These are phyloP conservation scores for Fusarium sp. DNA, from an alignment of 2,329 filamentous ascomycete genomes.

Conservation along the genomic window DNA sequence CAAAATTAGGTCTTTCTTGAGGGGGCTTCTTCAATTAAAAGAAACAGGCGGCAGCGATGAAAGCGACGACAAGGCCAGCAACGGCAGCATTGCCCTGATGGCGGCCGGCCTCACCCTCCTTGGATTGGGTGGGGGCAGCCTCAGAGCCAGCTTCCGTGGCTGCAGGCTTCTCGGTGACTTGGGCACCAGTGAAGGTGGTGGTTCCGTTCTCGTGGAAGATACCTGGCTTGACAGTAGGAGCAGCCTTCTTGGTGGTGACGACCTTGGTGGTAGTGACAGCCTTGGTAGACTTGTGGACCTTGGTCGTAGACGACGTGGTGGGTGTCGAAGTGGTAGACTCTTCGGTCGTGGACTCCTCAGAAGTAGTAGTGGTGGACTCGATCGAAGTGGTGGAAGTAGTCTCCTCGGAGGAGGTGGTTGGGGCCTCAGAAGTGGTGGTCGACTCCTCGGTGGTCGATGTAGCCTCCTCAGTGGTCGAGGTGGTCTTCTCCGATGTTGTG, in stretches of 20 bases:
- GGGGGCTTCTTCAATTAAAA: slow-evolving; percentile 49
- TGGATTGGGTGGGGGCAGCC: slow-evolving; percentile 50
- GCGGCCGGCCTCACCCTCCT: slow-evolving; percentile 59
- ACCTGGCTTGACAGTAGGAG: slow-evolving; percentile 51
- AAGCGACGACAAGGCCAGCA: slow-evolving; percentile 66
- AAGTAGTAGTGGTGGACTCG: slow-evolving; percentile 36
- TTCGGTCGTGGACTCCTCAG: slow-evolving; percentile 18
- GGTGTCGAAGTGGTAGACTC: slow-evolving; percentile 44
- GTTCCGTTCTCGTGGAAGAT: slow-evolving; percentile 68
- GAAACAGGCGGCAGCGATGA: slow-evolving; percentile 65
- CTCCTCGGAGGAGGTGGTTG: slow-evolving; percentile 26
- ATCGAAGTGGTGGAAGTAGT: slow-evolving; percentile 26
- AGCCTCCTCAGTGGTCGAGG: slow-evolving; percentile 30
- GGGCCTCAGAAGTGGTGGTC: slow-evolving; percentile 29
- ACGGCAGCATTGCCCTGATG: slow-evolving; percentile 64
- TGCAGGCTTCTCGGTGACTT: slow-evolving; percentile 30
- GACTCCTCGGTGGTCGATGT: slow-evolving; percentile 22
- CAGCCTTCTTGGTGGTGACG: slow-evolving; percentile 27
- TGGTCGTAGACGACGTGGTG: slow-evolving; percentile 39
- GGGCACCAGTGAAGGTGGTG: slow-evolving; percentile 29
- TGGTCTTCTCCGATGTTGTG: slow-evolving; percentile 34
- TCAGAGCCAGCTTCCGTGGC: slow-evolving; percentile 44
- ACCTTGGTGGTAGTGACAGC: slow-evolving; percentile 20
- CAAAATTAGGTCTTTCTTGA: neutral
- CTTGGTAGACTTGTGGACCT: slow-evolving; percentile 28